Conservation (phyloP, 2,329 filamentous ascomycete genomes). For the Ilyonectria mors-panacis region DNA sequence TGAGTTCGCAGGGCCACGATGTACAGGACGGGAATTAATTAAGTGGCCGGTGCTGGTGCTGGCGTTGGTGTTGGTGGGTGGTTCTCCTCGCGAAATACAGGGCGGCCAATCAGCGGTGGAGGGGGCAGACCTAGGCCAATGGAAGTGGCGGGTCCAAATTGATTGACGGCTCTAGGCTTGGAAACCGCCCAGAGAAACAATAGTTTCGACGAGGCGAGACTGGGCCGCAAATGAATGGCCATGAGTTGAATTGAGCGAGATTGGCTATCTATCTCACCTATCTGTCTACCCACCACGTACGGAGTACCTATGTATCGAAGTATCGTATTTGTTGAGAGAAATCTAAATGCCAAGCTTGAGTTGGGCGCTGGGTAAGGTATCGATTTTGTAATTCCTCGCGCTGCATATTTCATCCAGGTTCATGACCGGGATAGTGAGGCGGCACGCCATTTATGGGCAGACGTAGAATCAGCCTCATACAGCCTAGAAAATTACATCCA, state of each 20-base stretch:
- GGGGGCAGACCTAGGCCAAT: constrained; percentile 40
- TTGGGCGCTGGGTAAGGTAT: not conserved
- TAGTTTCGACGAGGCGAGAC: constrained; percentile 15
- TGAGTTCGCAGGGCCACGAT: not conserved
- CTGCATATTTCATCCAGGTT: not conserved
- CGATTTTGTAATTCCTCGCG: not conserved
- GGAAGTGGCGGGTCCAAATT: constrained; percentile 12
- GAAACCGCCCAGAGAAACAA: not conserved
- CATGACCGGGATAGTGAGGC: too few relatives aligned
- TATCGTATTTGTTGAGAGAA: not conserved
- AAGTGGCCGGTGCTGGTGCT: not conserved
- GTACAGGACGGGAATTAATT: not conserved
- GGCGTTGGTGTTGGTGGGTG: constrained; percentile 7
- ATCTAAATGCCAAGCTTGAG: not conserved
- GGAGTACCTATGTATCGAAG: not conserved
- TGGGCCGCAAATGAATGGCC: not conserved
- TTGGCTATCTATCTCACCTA: not conserved
- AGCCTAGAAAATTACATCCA: too few relatives aligned
- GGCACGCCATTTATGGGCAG: too few relatives aligned
- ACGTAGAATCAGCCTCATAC: too few relatives aligned
- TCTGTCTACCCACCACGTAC: not conserved
- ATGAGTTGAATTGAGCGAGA: not conserved
- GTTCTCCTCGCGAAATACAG: constrained; percentile 35
- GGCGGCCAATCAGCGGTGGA: constrained; percentile 42
- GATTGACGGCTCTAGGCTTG: constrained; percentile 5